Percentiles rank a stretch among this genome's conserved stretches.
phyloP scores from a whole-genome alignment of 2,329 filamentous ascomycete species.

The Elsinoe arachidis region DNA sequence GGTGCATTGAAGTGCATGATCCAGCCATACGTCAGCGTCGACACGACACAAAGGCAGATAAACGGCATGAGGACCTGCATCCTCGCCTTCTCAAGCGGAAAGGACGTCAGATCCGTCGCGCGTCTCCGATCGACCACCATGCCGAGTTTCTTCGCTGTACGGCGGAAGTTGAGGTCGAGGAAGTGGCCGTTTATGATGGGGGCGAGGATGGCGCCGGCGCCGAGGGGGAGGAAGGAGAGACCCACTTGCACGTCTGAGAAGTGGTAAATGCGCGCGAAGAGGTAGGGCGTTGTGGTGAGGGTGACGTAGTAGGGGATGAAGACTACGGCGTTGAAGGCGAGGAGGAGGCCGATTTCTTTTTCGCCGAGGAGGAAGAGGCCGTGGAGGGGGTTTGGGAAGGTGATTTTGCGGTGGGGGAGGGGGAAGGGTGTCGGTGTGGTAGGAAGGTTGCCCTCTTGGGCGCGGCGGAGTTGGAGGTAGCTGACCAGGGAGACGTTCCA shows the following conservation, averaged over 20 bases:
- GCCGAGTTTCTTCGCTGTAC: slow-evolving; percentile 53
- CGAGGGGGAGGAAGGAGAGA: slow-evolving; percentile 33
- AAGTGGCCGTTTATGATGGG: slow-evolving; percentile 43
- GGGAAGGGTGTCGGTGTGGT: slow-evolving; percentile 17
- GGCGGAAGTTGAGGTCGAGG: slow-evolving; percentile 65
- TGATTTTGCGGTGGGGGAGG: slow-evolving; percentile 27
- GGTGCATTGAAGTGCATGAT: slow-evolving; percentile 29
- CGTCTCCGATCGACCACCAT: slow-evolving; percentile 53
- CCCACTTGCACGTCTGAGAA: slow-evolving; percentile 41
- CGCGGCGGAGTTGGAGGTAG: slow-evolving; percentile 20
- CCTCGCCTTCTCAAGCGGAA: slow-evolving; percentile 42
- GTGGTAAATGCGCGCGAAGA: slow-evolving; percentile 38
- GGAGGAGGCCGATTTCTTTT: slow-evolving; percentile 33
- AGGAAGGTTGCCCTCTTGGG: slow-evolving; percentile 14
- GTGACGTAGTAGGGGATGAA: slow-evolving; percentile 43
- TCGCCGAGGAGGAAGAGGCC: slow-evolving; percentile 33
- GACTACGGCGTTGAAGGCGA: slow-evolving; percentile 30
- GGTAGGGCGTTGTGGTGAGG: slow-evolving; percentile 37
- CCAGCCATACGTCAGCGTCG: slow-evolving; percentile 36
- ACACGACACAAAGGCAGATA: slow-evolving; percentile 28
- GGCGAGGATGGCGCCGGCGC: slow-evolving; percentile 30
- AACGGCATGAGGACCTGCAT: slow-evolving; percentile 33
- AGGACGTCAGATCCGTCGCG: slow-evolving; percentile 43
- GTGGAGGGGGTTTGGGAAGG: slow-evolving; percentile 38
- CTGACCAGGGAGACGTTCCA: slow-evolving; percentile 25